Evolutionary conservation across 495 filamentous ascomycete genomes (phyloP).

Genomic region (Schizothecium vesticola): DNA sequence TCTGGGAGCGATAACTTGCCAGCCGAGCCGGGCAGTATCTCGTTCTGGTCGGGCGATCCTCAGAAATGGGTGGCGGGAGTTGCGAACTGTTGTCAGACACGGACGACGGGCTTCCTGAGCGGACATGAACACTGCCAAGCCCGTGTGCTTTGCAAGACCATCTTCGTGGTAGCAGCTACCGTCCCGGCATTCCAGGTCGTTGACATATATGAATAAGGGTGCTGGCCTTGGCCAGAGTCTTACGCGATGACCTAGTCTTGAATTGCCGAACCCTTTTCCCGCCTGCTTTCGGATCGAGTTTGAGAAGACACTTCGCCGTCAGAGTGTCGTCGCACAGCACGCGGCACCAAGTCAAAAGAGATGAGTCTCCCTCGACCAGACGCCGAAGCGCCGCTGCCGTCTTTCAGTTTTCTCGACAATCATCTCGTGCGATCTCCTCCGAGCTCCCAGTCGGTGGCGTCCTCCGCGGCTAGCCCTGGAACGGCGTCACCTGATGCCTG

Average conservation of each 20-base stretch:
- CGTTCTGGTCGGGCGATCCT: not conserved
- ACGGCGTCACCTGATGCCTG: constrained; percentile 20
- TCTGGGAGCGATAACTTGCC: not conserved
- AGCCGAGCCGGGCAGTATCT: not conserved
- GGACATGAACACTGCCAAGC: not conserved
- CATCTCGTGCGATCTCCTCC: constrained; percentile 17
- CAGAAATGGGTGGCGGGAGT: not conserved
- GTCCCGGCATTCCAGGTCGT: not conserved
- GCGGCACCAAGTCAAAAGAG: not conserved
- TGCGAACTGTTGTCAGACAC: not conserved
- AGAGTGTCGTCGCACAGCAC: not conserved
- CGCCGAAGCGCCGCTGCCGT: not conserved
- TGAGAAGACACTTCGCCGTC: not conserved
- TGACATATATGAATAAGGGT: not conserved
- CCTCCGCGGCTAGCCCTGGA: constrained; percentile 17
- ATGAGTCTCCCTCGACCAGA: not conserved
- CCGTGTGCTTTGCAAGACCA: not conserved
- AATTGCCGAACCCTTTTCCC: not conserved
- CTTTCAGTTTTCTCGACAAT: not conserved
- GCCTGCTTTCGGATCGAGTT: not conserved
- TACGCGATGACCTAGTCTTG: not conserved
- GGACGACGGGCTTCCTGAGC: not conserved
- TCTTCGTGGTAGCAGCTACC: not conserved
- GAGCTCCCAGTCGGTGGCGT: constrained; percentile 23
- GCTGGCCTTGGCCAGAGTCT: not conserved